Evolutionary conservation across 768 basidiomycete genomes (phyloP).

Genomic region (Serpula lacrymans): DNA sequence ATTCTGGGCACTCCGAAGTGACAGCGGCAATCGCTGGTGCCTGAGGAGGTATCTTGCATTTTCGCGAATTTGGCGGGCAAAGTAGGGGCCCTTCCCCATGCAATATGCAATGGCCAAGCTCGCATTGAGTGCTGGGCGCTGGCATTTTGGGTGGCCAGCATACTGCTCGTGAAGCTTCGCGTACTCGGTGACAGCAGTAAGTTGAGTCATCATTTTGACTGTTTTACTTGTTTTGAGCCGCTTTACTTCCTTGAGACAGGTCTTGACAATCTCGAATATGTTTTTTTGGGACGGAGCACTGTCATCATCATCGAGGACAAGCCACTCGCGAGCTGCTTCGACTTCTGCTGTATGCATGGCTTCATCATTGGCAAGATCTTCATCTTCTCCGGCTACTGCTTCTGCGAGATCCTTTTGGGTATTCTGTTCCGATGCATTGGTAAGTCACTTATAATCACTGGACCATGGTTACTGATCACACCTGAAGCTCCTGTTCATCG

Average conservation of each 20-base stretch:
- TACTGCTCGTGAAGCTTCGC: slow-evolving; percentile 3
- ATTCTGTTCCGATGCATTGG: background rate
- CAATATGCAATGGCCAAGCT: slow-evolving; percentile 2
- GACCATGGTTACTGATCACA: background rate
- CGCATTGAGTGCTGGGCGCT: background rate
- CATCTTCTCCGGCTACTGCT: background rate
- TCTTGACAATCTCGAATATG: slow-evolving; percentile 2
- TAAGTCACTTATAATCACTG: background rate
- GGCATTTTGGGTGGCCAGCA: background rate
- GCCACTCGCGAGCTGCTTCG: background rate
- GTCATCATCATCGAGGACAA: no score
- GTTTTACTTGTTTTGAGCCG: background rate
- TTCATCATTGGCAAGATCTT: background rate
- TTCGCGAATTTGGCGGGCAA: slow-evolving; percentile 3
- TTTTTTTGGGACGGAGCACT: background rate
- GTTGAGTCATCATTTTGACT: background rate
- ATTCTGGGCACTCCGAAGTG: background rate
- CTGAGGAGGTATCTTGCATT: background rate
- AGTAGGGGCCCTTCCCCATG: slow-evolving; percentile 1
- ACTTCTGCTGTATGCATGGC: background rate
- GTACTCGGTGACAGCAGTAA: slow-evolving; percentile 2
- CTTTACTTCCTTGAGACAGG: background rate
- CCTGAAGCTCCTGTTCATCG: background rate
- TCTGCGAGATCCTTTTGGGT: background rate
- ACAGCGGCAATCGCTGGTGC: slow-evolving; percentile 1